Conservation (phyloP, 2,329 filamentous ascomycete species). For the Diaporthe ilicicola region DNA sequence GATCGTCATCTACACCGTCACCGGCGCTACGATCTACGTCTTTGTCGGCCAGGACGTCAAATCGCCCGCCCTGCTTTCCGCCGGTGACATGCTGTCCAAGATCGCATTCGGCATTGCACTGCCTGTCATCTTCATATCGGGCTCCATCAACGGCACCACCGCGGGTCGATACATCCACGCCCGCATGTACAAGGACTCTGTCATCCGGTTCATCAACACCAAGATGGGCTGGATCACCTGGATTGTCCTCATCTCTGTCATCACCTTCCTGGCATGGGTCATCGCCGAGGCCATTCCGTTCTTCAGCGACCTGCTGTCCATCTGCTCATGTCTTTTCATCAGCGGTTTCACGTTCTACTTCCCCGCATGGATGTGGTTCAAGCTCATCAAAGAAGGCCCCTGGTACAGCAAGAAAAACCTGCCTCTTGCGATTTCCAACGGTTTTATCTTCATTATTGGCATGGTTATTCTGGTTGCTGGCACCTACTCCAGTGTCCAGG, state of each 20-base stretch:
- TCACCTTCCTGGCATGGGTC: slow-evolving; percentile 74
- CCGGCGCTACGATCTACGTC: slow-evolving; percentile 73
- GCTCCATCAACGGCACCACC: slow-evolving; percentile 70
- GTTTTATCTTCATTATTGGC: slow-evolving; percentile 38
- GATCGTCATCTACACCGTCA: slow-evolving; percentile 71
- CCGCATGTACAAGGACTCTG: slow-evolving; percentile 52
- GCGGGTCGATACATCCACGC: slow-evolving; percentile 56
- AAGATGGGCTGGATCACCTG: slow-evolving; percentile 57
- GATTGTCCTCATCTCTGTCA: slow-evolving; percentile 62
- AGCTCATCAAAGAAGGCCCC: slow-evolving; percentile 42
- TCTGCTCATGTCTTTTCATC: slow-evolving; percentile 59
- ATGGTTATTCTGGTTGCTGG: slow-evolving; percentile 40
- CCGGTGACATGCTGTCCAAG: slow-evolving; percentile 66
- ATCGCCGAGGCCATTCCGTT: slow-evolving; percentile 78
- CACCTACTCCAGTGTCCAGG: slow-evolving; percentile 40
- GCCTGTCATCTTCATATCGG: slow-evolving; percentile 78
- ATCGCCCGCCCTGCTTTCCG: slow-evolving; percentile 74
- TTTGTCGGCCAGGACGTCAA: slow-evolving; percentile 71
- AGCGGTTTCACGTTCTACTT: slow-evolving; percentile 54
- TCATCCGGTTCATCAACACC: slow-evolving; percentile 58
- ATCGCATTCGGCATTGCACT: slow-evolving; percentile 75
- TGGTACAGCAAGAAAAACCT: slow-evolving; percentile 41
- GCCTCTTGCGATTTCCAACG: slow-evolving; percentile 34
- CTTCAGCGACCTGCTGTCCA: slow-evolving; percentile 73
- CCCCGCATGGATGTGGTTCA: slow-evolving; percentile 45